These are phyloP conservation scores for Lipomyces kockii DNA, from an alignment of 805 yeast genomes.

Conservation along the genomic window DNA sequence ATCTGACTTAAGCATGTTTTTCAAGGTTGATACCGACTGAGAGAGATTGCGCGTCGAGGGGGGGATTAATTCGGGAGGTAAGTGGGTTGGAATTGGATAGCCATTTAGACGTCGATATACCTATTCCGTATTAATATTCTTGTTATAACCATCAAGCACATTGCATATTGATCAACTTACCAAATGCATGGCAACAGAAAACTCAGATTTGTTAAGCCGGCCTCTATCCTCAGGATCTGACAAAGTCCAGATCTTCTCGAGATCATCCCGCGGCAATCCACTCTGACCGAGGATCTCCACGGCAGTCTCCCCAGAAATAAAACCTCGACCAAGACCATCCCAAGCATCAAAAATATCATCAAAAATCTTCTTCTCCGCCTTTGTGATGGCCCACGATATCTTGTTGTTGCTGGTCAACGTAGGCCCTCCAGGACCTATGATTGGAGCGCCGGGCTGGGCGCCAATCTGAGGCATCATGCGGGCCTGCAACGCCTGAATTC, in stretches of 20 bases:
- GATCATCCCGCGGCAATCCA: slow-evolving; percentile 81
- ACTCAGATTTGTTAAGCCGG: slow-evolving; percentile 82
- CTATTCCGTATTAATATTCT: background rate
- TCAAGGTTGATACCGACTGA: slow-evolving; percentile 71
- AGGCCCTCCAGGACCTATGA: slow-evolving; percentile 62
- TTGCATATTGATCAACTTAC: slow-evolving; percentile 41
- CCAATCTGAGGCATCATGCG: slow-evolving; percentile 66
- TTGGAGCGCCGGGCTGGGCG: slow-evolving; percentile 38
- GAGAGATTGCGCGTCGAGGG: slow-evolving; percentile 78
- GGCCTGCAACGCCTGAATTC: slow-evolving; percentile 41
- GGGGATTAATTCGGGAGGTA: slow-evolving; percentile 90
- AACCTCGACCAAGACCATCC: slow-evolving; percentile 73
- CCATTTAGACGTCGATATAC: slow-evolving; percentile 88
- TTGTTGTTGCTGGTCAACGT: slow-evolving; percentile 50
- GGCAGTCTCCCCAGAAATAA: slow-evolving; percentile 77
- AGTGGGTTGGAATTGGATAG: slow-evolving; percentile 73
- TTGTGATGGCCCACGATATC: slow-evolving; percentile 83
- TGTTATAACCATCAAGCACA: background rate
- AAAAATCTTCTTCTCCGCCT: slow-evolving; percentile 83
- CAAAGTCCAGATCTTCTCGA: slow-evolving; percentile 89
- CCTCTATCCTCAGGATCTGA: slow-evolving; percentile 85
- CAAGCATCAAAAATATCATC: slow-evolving; percentile 87
- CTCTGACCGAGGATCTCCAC: slow-evolving; percentile 87
- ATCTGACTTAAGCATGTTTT: slow-evolving; percentile 59
- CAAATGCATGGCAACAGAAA: slow-evolving; percentile 96